Evolutionary conservation across 1,284 basidiomycete species (phyloP), one percentile per base, ranked within the genome.

Genomic region (Microbotryum scabiosae): DNA sequence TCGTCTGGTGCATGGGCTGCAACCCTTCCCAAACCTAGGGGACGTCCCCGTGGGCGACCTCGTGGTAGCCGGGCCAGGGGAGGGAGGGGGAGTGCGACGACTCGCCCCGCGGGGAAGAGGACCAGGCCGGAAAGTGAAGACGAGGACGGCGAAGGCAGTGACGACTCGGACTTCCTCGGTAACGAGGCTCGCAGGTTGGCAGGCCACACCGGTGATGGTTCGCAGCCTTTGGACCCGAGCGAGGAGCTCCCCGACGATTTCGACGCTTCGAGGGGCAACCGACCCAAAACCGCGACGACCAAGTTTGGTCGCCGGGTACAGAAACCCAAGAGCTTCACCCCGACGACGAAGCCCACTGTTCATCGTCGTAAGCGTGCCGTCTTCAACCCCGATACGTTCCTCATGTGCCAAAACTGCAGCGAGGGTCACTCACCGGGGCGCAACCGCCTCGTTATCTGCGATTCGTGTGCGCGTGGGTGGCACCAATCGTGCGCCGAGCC

Each of bases 261-360:
- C 5, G 21, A 20, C 8, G 18, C 57, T 7, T 21, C 28, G 36
- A 41, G 14, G 5, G 44, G 28, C 9, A 21, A 18, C 41, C 61
- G 61, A 57, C 58, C 49, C 48, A 55, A 32, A 46, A 51, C 51
- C 20, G 56, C 61, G 30, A 64, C 54, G 36, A 68, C 67, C 44
- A 66, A 66, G 49, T 68, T 61, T 5, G 67, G 67, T 3, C 62
- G 67, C 50, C 66, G 66, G 55, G 62, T 68, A 36, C 59, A 56
- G 16, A 63, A 63, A 51, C 67, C 67, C 2, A 60, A 59, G 55
- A 51, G 64, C 12, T 68, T 68, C 60, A 49, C 58, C 1, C 67
- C 67, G 41, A 68, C 64, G 43, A 64, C 57, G 56, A 58, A 58
- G 50, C 64, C 67, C 21, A 25, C 54, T 63, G 66, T 68, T 28